Evolutionary conservation across 306 rosid genomes (phyloP), one percentile per base, ranked within the genome.

Genomic region (Comarum palustre): DNA sequence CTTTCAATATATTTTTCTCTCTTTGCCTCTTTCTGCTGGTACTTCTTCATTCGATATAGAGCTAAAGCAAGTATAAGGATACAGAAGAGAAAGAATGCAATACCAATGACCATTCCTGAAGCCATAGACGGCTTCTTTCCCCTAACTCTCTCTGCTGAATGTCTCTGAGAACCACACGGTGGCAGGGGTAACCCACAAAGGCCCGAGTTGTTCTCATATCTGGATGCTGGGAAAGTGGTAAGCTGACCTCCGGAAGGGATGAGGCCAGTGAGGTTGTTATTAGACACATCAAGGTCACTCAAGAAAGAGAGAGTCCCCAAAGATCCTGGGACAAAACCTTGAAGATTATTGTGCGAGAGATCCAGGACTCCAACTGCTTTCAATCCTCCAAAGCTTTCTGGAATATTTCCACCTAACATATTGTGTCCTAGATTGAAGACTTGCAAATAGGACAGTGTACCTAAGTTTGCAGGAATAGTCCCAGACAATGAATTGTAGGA

Each of bases 181-280:
- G 63, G 81, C 75, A 90, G 73, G 2, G 93, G 96, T 36, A 86
- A 47, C 20, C 96, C 96, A 48, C 96, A 90, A 58, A 90, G 96
- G 54, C 79, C 82, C 2, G 93, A 84, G 77, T 90, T 90, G 80
- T 90, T 90, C 58, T 73, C 88, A 48, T 88, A 90, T 69, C 96
- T 81, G 39, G 96, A 78, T 2, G 91, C 68, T 0, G 88, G 89
- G 74, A 90, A 90, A 63, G 93, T 87, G 50, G 88, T 86, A 55
- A 90, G 80, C 88, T 90, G 96, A 51, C 93, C 93, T 7, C 91
- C 93, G 2, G 91, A 75, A 69, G 96, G 96, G 73, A 90, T 81
- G 65, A 68, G 10, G 22, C 96, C 96, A 0, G 79, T 83, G 20
- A 88, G 86, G 66, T 86, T 88, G 66, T 90, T 90, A 78, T 90